Evolutionary conservation across 306 rosid species (phyloP).

Genomic region (Acacia crassicarpa): DNA sequence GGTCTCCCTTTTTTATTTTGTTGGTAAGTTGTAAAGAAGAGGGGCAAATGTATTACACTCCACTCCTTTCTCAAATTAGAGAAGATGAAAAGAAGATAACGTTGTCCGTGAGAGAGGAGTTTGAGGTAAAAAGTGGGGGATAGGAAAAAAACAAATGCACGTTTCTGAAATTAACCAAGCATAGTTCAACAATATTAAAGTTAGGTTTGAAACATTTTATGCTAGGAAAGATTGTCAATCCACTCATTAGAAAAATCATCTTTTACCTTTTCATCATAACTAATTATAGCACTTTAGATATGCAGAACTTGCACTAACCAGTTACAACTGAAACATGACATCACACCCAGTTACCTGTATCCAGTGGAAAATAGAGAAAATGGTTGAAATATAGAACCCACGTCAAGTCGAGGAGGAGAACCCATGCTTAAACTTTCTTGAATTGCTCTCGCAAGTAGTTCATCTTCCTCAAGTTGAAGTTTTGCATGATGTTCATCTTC

Average conservation of each 20-base stretch:
- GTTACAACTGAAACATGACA: slow-evolving; percentile 21
- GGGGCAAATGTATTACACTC: neutral
- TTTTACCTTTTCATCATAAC: slow-evolving; percentile 3
- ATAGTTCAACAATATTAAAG: slow-evolving; percentile 12
- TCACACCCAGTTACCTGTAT: slow-evolving; percentile 61
- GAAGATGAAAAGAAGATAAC: neutral
- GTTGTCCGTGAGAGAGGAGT: slow-evolving; percentile 3
- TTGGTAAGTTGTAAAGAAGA: neutral
- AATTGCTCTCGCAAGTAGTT: slow-evolving; percentile 89
- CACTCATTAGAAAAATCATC: neutral
- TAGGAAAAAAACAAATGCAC: neutral
- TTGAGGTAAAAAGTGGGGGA: neutral
- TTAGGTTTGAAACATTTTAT: neutral
- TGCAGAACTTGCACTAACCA: slow-evolving; percentile 5
- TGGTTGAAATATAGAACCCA: slow-evolving; percentile 60
- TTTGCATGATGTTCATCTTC: slow-evolving; percentile 54
- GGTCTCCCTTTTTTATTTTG: neutral
- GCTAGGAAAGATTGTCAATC: neutral
- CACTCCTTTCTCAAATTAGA: slow-evolving; percentile 3
- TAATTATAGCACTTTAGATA: slow-evolving; percentile 1
- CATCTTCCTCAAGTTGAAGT: slow-evolving; percentile 86
- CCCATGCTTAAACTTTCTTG: slow-evolving; percentile 73
- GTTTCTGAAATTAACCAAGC: neutral
- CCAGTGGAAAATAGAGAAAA: slow-evolving; percentile 52
- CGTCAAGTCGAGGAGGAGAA: slow-evolving; percentile 61